Percentiles rank a stretch among this genome's conserved stretches.
Conservation (phyloP, 441 rosid species). For the Pelargonium citronellum region DNA sequence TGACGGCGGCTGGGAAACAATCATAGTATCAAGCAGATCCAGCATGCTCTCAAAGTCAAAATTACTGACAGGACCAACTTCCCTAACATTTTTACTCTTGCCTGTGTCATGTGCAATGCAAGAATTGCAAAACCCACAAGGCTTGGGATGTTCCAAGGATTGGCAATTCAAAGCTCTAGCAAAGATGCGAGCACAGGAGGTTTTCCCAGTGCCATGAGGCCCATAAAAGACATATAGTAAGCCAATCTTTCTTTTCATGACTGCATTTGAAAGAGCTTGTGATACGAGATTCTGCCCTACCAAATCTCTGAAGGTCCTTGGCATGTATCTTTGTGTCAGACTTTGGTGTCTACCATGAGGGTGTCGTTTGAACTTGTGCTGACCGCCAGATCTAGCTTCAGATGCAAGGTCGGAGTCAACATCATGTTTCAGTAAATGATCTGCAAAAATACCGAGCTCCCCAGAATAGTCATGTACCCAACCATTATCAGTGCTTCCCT, state of each 20-base stretch:
- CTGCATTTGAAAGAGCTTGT: slow-evolving; percentile 94
- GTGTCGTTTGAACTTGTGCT: slow-evolving; percentile 32
- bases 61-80: slow-evolving; percentile 79
- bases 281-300: slow-evolving; percentile 84
- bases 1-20: slow-evolving; percentile 51
- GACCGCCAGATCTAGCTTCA: slow-evolving; percentile 63
- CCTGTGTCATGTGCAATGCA: slow-evolving; percentile 72
- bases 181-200: slow-evolving; percentile 89
- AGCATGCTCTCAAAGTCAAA: slow-evolving; percentile 62
- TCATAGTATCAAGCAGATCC: slow-evolving; percentile 60
- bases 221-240: slow-evolving; percentile 85
- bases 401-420: slow-evolving; percentile 80
- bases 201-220: slow-evolving; percentile 96
- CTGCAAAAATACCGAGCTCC: slow-evolving; percentile 89
- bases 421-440: slow-evolving; percentile 64
- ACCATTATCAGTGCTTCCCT: slow-evolving; percentile 51
- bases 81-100: slow-evolving; percentile 67
- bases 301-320: slow-evolving; percentile 70
- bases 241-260: slow-evolving; percentile 61
- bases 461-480: slow-evolving; percentile 93
- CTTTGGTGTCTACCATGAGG: slow-evolving; percentile 58
- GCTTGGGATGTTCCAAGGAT: slow-evolving; percentile 65
- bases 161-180: slow-evolving; percentile 90
- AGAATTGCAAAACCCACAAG: slow-evolving; percentile 76
- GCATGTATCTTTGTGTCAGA: slow-evolving; percentile 77